Conservation (phyloP, 2,329 filamentous ascomycete genomes). For the Pseudogymnoascus sp. region DNA sequence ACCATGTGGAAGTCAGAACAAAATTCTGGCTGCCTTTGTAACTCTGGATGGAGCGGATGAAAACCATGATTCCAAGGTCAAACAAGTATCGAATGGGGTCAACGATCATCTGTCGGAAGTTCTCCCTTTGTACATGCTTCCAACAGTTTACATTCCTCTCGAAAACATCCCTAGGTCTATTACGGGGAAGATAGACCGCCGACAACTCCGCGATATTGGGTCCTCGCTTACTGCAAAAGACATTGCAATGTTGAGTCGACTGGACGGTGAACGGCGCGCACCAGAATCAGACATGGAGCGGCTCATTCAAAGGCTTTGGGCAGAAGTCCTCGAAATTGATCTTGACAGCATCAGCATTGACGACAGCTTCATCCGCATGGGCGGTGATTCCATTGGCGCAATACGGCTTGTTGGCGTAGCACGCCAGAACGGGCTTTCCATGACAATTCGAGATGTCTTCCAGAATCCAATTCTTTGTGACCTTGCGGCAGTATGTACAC, state of each 20-base stretch:
- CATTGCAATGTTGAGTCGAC: background rate
- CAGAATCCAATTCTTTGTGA: conserved; percentile 11
- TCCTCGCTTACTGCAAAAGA: conserved; percentile 6
- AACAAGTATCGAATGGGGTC: background rate
- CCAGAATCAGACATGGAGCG: background rate
- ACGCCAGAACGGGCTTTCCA: conserved; percentile 11
- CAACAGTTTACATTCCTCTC: conserved; percentile 27
- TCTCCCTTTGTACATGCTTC: conserved; percentile 30
- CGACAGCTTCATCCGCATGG: conserved; percentile 33
- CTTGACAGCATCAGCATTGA: conserved; percentile 25
- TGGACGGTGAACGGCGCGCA: background rate
- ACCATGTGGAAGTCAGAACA: background rate
- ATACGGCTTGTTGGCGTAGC: conserved; percentile 35
- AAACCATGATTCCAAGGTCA: background rate
- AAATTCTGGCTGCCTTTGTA: background rate
- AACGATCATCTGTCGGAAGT: background rate
- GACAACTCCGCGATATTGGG: background rate
- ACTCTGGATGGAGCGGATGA: background rate
- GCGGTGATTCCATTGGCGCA: conserved; percentile 39
- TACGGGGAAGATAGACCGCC: conserved; percentile 30
- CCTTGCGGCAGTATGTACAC: background rate
- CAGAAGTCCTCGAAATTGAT: conserved; percentile 33
- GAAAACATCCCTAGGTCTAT: conserved; percentile 24
- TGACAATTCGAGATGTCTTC: conserved; percentile 15
- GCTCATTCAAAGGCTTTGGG: conserved; percentile 33